Evolutionary conservation across 495 filamentous ascomycete species (phyloP).

Genomic region (Clavariopsis aquatica): DNA sequence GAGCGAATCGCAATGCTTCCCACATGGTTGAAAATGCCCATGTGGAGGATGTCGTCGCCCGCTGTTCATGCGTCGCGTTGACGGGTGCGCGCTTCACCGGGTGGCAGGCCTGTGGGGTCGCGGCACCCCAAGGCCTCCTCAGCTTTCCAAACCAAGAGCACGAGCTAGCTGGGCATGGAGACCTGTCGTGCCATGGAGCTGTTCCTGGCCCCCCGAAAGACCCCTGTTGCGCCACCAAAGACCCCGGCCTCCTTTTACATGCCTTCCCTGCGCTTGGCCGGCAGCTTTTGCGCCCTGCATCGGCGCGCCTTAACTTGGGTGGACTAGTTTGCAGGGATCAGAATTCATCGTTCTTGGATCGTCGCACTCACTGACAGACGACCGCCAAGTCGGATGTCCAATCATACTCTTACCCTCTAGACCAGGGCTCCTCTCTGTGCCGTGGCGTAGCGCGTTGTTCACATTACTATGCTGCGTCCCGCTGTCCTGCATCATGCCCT

Average conservation of each 20-base stretch:
- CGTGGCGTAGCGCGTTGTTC: conserved; percentile 17
- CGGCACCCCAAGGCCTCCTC: conserved; percentile 11
- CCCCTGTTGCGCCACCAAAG: conserved; percentile 12
- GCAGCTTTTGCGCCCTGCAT: conserved; percentile 5
- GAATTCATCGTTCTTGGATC: conserved; percentile 26
- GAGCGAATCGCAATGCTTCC: background rate
- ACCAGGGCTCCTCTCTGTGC: conserved; percentile 12
- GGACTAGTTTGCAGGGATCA: conserved; percentile 20
- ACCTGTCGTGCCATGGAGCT: conserved; percentile 9
- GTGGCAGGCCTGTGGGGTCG: conserved; percentile 5
- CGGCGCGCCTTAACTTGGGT: background rate
- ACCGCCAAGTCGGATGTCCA: conserved; percentile 22
- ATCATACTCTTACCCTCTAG: conserved; percentile 20
- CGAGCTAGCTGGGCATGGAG: conserved; percentile 7
- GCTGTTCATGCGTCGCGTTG: conserved; percentile 3
- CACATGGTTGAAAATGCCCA: background rate
- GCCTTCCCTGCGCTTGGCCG: conserved; percentile 8
- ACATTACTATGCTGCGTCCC: conserved; percentile 32
- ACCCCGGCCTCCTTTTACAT: background rate
- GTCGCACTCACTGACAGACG: conserved; percentile 16
- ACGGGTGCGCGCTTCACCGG: background rate
- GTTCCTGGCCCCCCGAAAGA: conserved; percentile 30
- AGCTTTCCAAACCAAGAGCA: conserved; percentile 17
- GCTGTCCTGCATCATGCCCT: conserved; percentile 9
- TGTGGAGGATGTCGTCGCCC: background rate